A percentile compares a stretch with the other conserved stretches of the same genome.
Evolutionary conservation across 2,329 filamentous ascomycete species (phyloP).

Genomic region (Neopestalotiopsis clavispora): DNA sequence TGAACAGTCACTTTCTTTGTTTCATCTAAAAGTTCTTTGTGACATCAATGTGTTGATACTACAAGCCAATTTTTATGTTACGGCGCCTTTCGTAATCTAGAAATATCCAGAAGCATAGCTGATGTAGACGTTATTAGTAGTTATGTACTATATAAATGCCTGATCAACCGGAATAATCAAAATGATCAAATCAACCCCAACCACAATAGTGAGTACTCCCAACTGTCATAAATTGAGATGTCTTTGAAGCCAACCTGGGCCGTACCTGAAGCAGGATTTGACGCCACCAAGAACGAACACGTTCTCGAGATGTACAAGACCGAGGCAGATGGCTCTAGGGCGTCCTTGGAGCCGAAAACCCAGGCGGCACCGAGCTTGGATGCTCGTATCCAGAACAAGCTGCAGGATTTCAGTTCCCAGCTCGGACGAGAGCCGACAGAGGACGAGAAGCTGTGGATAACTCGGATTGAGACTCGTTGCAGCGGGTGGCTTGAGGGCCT

Average conservation of each 20-base stretch:
- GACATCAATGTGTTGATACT: too few species aligned
- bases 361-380: constrained; percentile 4
- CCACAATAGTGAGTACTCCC: neutral
- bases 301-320: neutral
- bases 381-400: neutral
- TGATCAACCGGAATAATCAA: too few species aligned
- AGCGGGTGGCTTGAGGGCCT: constrained; percentile 16
- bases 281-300: neutral
- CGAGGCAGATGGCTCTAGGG: neutral
- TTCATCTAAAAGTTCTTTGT: too few species aligned
- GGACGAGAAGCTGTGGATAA: neutral
- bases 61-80: too few species aligned
- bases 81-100: too few species aligned
- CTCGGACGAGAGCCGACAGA: neutral
- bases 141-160: too few species aligned
- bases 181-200: neutral
- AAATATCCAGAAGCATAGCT: too few species aligned
- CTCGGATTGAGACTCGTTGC: neutral
- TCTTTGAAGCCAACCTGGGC: neutral
- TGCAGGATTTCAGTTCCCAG: neutral
- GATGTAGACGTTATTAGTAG: too few species aligned
- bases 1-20: too few species aligned
- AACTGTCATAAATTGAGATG: neutral
- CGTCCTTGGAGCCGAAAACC: neutral
- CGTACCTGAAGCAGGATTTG: neutral